Evolutionary conservation across 768 basidiomycete species (phyloP), one percentile per base, ranked within the genome.

Genomic region (Gymnopilus junonius): DNA sequence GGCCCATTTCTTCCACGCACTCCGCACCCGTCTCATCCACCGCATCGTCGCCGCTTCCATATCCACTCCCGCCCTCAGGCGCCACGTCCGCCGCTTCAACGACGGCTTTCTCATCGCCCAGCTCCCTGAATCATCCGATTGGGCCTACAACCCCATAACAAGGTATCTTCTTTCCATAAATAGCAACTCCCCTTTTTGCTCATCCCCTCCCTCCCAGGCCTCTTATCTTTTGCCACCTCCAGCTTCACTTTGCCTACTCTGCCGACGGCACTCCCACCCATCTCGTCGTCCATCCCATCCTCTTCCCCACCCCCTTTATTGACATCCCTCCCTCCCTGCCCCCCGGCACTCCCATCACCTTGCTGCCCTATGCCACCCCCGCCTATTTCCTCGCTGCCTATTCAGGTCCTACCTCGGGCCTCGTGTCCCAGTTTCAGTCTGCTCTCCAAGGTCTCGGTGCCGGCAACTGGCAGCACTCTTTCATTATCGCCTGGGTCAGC

Each of bases 331-430:
- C 73, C 23, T 68, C 72, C 25, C 73, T 82, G 12, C 84, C 82
- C 27, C 73, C 85, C 10, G 91, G 92, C 8, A 82, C 87, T 11
- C 91, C 91, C 8, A 87, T 94, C 55, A 82, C 80, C 10, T 79
- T 94, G 3, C 80, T 93, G 20, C 92, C 92, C 4, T 82, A 87
- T 63, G 88, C 85, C 31, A 86, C 84, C 4, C 91, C 92, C 2
- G 91, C 92, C 2, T 91, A 88, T 74, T 91, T 85, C 66, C 77
- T 93, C 40, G 80, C 86, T n/a, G 74, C 78, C n/a, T 94, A 92
- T 69, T 79, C 79, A 15, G 93, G 90, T 21, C 87, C 91, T 31
- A 85, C 86, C 8, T 79, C 86, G 10, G 85, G 81, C 1, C 78
- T 92, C 25, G 80, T 82, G 1, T 78, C 80, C 21, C 87, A 89